These are phyloP conservation scores for Claviceps citrina DNA, from an alignment of 2,329 filamentous ascomycete species.

Conservation along the genomic window DNA sequence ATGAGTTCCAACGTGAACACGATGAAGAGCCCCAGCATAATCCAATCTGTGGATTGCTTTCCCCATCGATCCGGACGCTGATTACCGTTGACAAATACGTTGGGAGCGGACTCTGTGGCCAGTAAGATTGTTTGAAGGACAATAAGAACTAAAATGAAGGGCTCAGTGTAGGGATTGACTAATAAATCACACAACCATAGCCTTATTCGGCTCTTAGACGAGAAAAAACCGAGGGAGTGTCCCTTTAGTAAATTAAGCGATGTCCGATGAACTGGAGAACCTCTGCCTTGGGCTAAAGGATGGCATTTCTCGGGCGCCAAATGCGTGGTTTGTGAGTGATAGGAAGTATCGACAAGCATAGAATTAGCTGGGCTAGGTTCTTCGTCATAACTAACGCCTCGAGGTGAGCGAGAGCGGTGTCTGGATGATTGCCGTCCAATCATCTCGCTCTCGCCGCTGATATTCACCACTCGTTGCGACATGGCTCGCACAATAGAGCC, in stretches of 20 bases:
- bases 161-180: conserved; percentile 75
- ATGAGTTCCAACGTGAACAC: conserved; percentile 80
- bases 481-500: conserved; percentile 69
- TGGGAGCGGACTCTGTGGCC: conserved; percentile 62
- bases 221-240: conserved; percentile 71
- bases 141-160: conserved; percentile 73
- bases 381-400: conserved; percentile 23
- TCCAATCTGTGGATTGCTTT: conserved; percentile 55
- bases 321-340: conserved; percentile 32
- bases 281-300: conserved; percentile 4
- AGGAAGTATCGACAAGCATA: conserved; percentile 33
- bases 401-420: conserved; percentile 42
- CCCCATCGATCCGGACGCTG: conserved; percentile 52
- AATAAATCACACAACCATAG: conserved; percentile 66
- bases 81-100: conserved; percentile 49
- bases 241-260: conserved; percentile 64
- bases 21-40: conserved; percentile 66
- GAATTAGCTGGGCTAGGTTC: conserved; percentile 15
- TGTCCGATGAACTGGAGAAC: conserved; percentile 7
- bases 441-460: conserved; percentile 81
- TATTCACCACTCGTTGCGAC: conserved; percentile 94
- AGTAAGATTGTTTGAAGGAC: conserved; percentile 78
- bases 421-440: conserved; percentile 56
- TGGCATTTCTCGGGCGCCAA: conserved; percentile 30
- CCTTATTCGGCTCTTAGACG: conserved; percentile 60